Conservation (phyloP, 73 alveolate genomes). For the Paramecium octaurelia region DNA sequence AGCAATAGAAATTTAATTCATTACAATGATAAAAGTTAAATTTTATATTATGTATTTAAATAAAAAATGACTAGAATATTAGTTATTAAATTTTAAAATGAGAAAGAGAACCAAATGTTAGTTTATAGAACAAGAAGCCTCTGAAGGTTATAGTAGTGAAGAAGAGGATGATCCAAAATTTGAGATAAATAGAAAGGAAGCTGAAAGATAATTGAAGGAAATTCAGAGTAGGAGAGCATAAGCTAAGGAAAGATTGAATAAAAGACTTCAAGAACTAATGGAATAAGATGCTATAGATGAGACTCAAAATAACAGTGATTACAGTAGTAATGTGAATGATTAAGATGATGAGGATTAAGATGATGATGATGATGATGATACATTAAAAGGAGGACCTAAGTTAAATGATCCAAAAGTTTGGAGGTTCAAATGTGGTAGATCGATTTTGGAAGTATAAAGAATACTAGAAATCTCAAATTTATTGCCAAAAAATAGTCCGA, state of each 20-base stretch:
- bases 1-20: neutral
- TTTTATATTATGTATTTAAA: neutral
- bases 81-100: neutral
- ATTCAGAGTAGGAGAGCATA: neutral
- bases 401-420: conserved; percentile 2
- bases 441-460: neutral
- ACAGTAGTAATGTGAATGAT: neutral
- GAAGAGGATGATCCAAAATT: neutral
- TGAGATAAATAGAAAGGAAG: neutral
- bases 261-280: neutral
- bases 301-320: neutral
- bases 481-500: neutral
- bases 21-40: neutral
- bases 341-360: neutral
- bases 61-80: neutral
- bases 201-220: neutral
- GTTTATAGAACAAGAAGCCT: conserved; percentile 9
- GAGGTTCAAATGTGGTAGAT: conserved; percentile 17
- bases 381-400: neutral
- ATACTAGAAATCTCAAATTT: neutral
- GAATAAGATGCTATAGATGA: neutral
- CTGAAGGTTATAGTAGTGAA: conserved; percentile 26
- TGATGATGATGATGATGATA: neutral
- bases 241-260: neutral
- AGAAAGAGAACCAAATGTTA: neutral